Evolutionary conservation across 805 yeast species (phyloP).

Genomic region (Yueomyces sp.): DNA sequence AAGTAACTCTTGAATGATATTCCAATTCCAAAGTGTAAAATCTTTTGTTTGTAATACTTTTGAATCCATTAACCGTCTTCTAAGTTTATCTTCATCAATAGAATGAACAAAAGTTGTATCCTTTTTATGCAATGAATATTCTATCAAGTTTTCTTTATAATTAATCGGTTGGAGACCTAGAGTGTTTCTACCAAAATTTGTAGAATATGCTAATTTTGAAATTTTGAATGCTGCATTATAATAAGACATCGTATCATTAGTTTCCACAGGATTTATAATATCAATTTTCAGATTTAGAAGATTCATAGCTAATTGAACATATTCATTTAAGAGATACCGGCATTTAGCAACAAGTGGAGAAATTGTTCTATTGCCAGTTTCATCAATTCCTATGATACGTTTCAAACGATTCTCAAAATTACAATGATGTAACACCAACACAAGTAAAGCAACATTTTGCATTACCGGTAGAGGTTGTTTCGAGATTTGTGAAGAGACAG

Average conservation of each 20-base stretch:
- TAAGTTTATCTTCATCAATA: constrained; percentile 56
- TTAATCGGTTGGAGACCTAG: constrained; percentile 22
- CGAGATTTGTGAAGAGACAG: constrained; percentile 24
- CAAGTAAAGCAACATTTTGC: constrained; percentile 54
- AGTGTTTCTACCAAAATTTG: constrained; percentile 27
- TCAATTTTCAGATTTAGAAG: constrained; percentile 25
- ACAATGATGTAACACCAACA: constrained; percentile 41
- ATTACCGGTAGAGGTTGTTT: constrained; percentile 34
- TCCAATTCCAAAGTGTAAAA: constrained; percentile 83
- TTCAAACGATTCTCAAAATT: constrained; percentile 38
- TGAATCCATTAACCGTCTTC: constrained; percentile 51
- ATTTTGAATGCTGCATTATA: constrained; percentile 28
- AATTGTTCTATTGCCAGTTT: constrained; percentile 27
- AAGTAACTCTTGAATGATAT: constrained; percentile 51
- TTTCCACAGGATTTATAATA: constrained; percentile 1
- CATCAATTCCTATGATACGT: constrained; percentile 5
- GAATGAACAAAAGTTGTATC: constrained; percentile 14
- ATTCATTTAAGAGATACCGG: constrained; percentile 48
- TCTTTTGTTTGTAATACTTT: constrained; percentile 68
- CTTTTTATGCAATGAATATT: constrained; percentile 13
- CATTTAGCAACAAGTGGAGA: constrained; percentile 38
- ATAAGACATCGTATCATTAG: neutral
- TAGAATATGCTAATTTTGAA: constrained; percentile 30
- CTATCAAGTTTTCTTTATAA: constrained; percentile 11
- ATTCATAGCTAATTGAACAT: constrained; percentile 38